phyloP scores from a whole-genome alignment of 2,329 filamentous ascomycete genomes.

The Fusarium nanum region DNA sequence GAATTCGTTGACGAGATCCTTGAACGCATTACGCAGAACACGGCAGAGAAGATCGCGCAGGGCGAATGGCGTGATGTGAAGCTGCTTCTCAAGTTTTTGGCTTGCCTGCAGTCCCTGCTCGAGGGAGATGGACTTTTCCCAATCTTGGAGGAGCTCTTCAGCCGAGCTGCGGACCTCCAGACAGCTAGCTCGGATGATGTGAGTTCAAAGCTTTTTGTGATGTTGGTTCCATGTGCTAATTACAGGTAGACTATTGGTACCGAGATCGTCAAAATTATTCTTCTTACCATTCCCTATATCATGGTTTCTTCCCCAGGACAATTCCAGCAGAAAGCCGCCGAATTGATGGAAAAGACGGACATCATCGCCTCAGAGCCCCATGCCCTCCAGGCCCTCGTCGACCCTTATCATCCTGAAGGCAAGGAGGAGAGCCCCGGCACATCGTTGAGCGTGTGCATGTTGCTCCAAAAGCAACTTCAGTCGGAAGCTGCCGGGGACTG shows the following conservation, averaged over 20 bases:
- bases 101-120: conserved; percentile 83
- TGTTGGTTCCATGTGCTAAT: conserved; percentile 18
- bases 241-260: conserved; percentile 71
- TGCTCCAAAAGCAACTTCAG: conserved; percentile 89
- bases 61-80: conserved; percentile 94
- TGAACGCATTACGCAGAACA: conserved; percentile 66
- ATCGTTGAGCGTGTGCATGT: conserved; percentile 75
- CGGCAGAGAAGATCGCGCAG: conserved; percentile 74
- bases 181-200: conserved; percentile 94
- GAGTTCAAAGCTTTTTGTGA: conserved; percentile 52
- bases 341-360: conserved; percentile 91
- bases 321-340: conserved; percentile 77
- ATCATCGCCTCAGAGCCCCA: conserved; percentile 93
- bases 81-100: conserved; percentile 87
- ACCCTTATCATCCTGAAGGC: conserved; percentile 79
- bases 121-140: conserved; percentile 88
- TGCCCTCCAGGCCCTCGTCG: conserved; percentile 84
- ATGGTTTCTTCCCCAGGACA: conserved; percentile 78
- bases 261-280: conserved; percentile 95
- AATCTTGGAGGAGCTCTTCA: conserved; percentile 89
- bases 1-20: conserved; percentile 80
- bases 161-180: conserved; percentile 90
- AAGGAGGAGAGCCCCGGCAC: conserved; percentile 72
- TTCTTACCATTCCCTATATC: conserved; percentile 92
- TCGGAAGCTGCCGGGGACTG: conserved; percentile 79